Conservation (phyloP, 2,329 filamentous ascomycete species). For the Diatrype stigma region DNA sequence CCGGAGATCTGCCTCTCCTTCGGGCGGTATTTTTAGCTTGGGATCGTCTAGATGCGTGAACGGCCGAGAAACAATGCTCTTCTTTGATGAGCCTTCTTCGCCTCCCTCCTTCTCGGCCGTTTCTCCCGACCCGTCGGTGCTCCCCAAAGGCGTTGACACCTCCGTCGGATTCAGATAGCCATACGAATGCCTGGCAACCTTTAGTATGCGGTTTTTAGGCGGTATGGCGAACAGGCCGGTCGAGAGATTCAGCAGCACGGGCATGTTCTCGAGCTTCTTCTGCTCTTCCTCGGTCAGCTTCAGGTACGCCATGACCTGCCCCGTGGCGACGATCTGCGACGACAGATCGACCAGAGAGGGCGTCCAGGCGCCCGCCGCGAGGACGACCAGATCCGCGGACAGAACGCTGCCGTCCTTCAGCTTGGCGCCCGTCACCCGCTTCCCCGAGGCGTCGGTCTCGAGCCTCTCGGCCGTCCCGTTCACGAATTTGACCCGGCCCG, state of each 20-base stretch:
- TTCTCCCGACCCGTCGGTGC: slow-evolving; percentile 14
- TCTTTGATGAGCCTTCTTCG: background rate
- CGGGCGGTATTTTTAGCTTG: slow-evolving; percentile 47
- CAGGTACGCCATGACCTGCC: slow-evolving; percentile 76
- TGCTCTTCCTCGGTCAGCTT: slow-evolving; percentile 70
- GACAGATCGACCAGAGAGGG: slow-evolving; percentile 71
- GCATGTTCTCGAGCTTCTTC: slow-evolving; percentile 57
- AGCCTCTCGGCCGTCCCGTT: slow-evolving; percentile 45
- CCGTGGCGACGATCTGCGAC: slow-evolving; percentile 73
- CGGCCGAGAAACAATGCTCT: slow-evolving; percentile 31
- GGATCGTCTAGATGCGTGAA: slow-evolving; percentile 47
- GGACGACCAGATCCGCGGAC: slow-evolving; percentile 67
- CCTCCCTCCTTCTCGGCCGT: background rate
- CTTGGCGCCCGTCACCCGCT: slow-evolving; percentile 53
- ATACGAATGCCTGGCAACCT: slow-evolving; percentile 65
- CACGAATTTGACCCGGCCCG: slow-evolving; percentile 53
- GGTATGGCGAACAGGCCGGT: slow-evolving; percentile 73
- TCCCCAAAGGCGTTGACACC: slow-evolving; percentile 21
- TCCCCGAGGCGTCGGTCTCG: slow-evolving; percentile 28
- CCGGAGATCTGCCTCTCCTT: slow-evolving; percentile 60
- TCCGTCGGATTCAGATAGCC: slow-evolving; percentile 57
- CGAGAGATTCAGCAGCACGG: slow-evolving; percentile 68
- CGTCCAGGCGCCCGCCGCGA: slow-evolving; percentile 88
- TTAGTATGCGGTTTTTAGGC: slow-evolving; percentile 57
- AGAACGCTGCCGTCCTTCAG: slow-evolving; percentile 47